A percentile compares a stretch with the other conserved stretches of the same genome.
Conservation (phyloP, 805 yeast species). For the Candida tammaniensis region DNA sequence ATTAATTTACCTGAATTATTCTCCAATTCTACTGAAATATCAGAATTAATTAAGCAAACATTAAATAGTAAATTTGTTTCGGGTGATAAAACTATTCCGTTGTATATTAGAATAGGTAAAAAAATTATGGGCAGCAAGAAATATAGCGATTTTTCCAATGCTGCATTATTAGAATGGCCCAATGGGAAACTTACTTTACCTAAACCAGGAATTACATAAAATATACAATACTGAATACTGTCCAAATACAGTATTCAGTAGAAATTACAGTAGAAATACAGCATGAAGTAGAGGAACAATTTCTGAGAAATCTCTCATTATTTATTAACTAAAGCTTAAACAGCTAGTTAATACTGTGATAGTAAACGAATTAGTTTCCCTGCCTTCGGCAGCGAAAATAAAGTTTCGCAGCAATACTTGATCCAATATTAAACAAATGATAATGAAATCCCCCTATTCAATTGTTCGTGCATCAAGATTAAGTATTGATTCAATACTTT, state of each 20-base stretch:
- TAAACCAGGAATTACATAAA: slow-evolving; percentile 50
- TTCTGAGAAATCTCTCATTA: too few relatives aligned
- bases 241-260: too few relatives aligned
- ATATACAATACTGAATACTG: too few relatives aligned
- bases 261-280: too few relatives aligned
- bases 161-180: slow-evolving; percentile 61
- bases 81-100: slow-evolving; percentile 27
- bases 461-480: background rate
- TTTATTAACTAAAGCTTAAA: too few relatives aligned
- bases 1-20: slow-evolving; percentile 23
- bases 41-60: slow-evolving; percentile 26
- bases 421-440: too few relatives aligned
- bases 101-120: slow-evolving; percentile 59
- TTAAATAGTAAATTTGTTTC: slow-evolving; percentile 22
- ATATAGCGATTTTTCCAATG: slow-evolving; percentile 64
- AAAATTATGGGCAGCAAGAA: slow-evolving; percentile 37
- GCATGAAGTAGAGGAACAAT: too few relatives aligned
- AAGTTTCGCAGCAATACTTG: background rate
- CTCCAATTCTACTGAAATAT: slow-evolving; percentile 12
- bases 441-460: too few relatives aligned
- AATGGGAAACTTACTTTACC: slow-evolving; percentile 52
- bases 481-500: slow-evolving; percentile 3
- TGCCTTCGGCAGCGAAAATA: too few relatives aligned
- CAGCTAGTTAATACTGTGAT: too few relatives aligned
- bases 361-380: too few relatives aligned